Evolutionary conservation across 2,329 filamentous ascomycete genomes (phyloP).

Genomic region (Lomentospora prolificans): DNA sequence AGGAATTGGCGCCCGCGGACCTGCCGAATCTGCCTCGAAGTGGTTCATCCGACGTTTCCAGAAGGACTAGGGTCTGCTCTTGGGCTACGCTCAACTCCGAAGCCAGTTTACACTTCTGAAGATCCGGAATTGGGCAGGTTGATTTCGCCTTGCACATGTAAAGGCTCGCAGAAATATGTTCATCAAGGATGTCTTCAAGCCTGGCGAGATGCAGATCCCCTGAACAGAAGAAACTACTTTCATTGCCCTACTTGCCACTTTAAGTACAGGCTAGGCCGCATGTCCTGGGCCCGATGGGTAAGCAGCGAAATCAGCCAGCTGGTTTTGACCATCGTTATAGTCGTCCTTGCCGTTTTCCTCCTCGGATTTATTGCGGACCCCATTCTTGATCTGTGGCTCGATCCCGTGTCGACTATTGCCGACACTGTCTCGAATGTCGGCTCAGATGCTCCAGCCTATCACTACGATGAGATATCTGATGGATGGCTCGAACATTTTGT

Average conservation of each 20-base stretch:
- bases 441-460: slow-evolving; percentile 28
- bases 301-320: slow-evolving; percentile 59
- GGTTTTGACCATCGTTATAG: slow-evolving; percentile 59
- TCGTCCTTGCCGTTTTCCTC: slow-evolving; percentile 64
- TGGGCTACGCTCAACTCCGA: slow-evolving; percentile 23
- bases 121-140: slow-evolving; percentile 66
- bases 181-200: slow-evolving; percentile 81
- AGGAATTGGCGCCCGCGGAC: slow-evolving; percentile 59
- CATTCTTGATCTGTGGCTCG: slow-evolving; percentile 79
- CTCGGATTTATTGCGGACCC: slow-evolving; percentile 90
- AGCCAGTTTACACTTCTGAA: slow-evolving; percentile 57
- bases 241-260: slow-evolving; percentile 83
- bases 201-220: slow-evolving; percentile 69
- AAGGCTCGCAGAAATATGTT: slow-evolving; percentile 85
- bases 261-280: slow-evolving; percentile 65
- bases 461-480: slow-evolving; percentile 33
- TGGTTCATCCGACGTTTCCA: slow-evolving; percentile 39
- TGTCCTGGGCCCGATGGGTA: slow-evolving; percentile 64
- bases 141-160: slow-evolving; percentile 85
- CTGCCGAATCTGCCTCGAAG: slow-evolving; percentile 85
- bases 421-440: slow-evolving; percentile 33
- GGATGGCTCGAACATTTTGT: slow-evolving; percentile 77
- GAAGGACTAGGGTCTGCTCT: slow-evolving; percentile 21
- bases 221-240: slow-evolving; percentile 62
- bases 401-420: slow-evolving; percentile 57